Conservation (phyloP, 306 rosid genomes). For the Cyclanthera cordifolia region DNA sequence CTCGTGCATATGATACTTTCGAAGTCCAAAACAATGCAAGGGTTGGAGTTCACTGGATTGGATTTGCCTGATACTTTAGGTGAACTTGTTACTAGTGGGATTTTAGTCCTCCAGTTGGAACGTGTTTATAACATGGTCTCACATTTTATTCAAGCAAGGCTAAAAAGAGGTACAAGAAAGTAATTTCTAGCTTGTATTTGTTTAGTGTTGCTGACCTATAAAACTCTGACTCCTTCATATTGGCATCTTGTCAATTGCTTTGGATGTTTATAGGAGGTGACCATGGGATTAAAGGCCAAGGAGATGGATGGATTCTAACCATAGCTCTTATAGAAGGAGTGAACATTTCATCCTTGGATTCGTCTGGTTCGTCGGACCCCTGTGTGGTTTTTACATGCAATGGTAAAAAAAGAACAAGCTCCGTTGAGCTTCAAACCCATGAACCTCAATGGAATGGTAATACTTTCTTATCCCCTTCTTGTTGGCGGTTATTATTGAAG, state of each 20-base stretch:
- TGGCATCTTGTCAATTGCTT: background rate
- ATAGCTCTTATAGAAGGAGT: conserved; percentile 69
- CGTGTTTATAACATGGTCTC: conserved; percentile 52
- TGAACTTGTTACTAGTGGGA: conserved; percentile 57
- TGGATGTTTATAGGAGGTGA: conserved; percentile 43
- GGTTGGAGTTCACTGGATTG: conserved; percentile 65
- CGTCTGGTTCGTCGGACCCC: conserved; percentile 51
- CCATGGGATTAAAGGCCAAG: conserved; percentile 70
- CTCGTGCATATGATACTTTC: conserved; percentile 49
- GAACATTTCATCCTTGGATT: conserved; percentile 52
- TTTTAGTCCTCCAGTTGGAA: conserved; percentile 44
- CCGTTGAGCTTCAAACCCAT: conserved; percentile 64
- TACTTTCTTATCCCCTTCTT: conserved; percentile 1
- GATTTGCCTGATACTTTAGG: conserved; percentile 83
- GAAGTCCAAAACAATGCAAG: conserved; percentile 33
- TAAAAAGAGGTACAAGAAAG: conserved; percentile 40
- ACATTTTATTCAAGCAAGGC: conserved; percentile 65
- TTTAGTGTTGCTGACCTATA: background rate
- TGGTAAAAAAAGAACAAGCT: conserved; percentile 81
- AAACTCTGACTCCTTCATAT: background rate
- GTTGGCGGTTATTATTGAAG: background rate
- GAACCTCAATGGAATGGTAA: conserved; percentile 89
- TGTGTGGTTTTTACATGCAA: conserved; percentile 78
- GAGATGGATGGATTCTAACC: conserved; percentile 87
- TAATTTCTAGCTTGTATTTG: background rate